Evolutionary conservation across 2,329 filamentous ascomycete genomes (phyloP), one percentile per base, ranked within the genome.

Genomic region (Fusarium praegraminearum): DNA sequence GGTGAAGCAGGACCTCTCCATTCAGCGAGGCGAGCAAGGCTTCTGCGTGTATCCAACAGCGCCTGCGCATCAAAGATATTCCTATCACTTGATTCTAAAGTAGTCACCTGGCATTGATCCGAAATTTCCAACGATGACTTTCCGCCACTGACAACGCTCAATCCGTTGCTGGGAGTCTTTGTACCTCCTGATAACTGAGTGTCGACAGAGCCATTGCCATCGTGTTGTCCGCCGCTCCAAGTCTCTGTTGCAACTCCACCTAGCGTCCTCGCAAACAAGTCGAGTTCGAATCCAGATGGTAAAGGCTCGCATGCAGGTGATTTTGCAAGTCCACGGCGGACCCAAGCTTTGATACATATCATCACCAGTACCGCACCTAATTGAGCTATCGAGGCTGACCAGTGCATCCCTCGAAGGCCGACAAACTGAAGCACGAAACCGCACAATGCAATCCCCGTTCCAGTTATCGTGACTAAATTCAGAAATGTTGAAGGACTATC

Each of bases 331-430:
- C 41, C 32, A 2, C 35, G 44, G 1, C 54, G 35, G 4, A 50
- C 36, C 2, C 26, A 30, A 0, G 44, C 28, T 2, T 36, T 38
- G 1, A 20, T 6, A 18, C 15, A 11, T 1, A 30, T 24, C 54
- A 57, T 50, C 0, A 20, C 3, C 1, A 41, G 8, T 0, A 33
- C 35, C 1, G 44, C 26, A 0, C 15, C 12, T 0, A 57, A 1
- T 2, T 57, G 54, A 10, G 28, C 26, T 9, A 57, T 33, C 2
- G 54, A 50, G 3, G 45, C 28, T 0, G 44, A 57, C 44, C 54
- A 57, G 2, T 50, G 54, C 54, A 50, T 50, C 2, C 35, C 54
- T 1, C 44, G 20, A 2, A 50, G 20, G 4, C 54, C 44, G 2
- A 57, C 12, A 4, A 57, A 57, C 4, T 57, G 54, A 0, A 50